Base-by-base conservation (phyloP, 257 asterid species). In the Linderniella brevidens region DNA sequence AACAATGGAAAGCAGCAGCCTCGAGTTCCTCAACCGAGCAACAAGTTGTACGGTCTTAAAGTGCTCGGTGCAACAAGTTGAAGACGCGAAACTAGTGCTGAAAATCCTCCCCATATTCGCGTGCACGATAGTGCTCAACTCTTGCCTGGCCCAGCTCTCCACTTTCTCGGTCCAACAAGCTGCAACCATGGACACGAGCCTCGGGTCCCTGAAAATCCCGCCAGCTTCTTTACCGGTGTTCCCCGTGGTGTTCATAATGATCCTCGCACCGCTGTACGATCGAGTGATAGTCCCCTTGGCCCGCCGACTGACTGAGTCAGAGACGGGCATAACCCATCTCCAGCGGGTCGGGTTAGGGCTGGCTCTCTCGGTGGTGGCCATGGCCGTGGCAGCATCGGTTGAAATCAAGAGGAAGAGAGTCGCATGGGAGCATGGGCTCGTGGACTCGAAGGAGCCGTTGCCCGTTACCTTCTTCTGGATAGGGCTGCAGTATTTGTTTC, bases 111-210 rank as follows among this genome's bases (percentile, higher is more conserved):
- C 97, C 2, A 80, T 80, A 11, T 88, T 88, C 19, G 90, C 73
- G 5, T 80, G 86, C 78, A 80, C 97, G 9, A 64, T 88, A 54
- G 67, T 88, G 69, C 84, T 88, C 50, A 88, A 80, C 60, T 67
- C 82, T 46, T 88, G 97, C 58, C 78, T 88, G 0, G 95, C 97
- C 17, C 97, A 88, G 44, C 95, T 88, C 45, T 72, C 93, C 48
- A 88, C 97, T 3, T 88, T 80, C 64, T 88, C 97, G 0, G 93
- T 87, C 59, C 88, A 83, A 38, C 97, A 87, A 69, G 95, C 97
- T 3, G 87, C 97, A 37, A 76, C 92, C 15, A 88, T 88, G 97
- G 42, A 88, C 76, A 83, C 90, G 9, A 64, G 68, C 9, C 66
- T 88, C n/a, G 90, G 94, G 9, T 48, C 77, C 16, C 41, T 80